Conservation (phyloP, 2,329 filamentous ascomycete species). For the Phyllachora maydis region DNA sequence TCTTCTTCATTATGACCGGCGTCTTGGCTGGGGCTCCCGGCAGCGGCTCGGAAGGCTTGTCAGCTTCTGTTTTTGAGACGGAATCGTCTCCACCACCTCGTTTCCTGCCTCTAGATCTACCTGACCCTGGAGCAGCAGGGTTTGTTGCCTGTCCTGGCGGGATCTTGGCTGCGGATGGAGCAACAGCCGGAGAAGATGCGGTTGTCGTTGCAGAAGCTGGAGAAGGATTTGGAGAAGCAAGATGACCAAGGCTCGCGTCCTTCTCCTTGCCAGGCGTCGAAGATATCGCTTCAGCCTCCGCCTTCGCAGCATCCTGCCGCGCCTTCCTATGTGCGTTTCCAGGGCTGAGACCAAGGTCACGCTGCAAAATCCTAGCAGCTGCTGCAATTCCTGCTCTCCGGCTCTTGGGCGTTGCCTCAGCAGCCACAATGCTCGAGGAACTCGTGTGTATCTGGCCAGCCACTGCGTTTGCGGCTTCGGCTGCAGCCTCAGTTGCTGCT, state of each 20-base stretch:
- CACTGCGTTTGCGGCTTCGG: slow-evolving; percentile 21
- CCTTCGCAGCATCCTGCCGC: slow-evolving; percentile 35
- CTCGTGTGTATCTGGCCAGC: slow-evolving; percentile 17
- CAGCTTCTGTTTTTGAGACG: slow-evolving; percentile 8
- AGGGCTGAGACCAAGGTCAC: slow-evolving; percentile 43
- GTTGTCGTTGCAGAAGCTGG: slow-evolving; percentile 2
- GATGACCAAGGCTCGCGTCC: neutral
- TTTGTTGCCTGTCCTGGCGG: slow-evolving; percentile 2
- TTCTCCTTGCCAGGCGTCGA: slow-evolving; percentile 6
- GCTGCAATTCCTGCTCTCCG: slow-evolving; percentile 39
- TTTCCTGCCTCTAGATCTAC: slow-evolving; percentile 5
- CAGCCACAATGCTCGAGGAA: too few relatives aligned
- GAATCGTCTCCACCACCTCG: slow-evolving; percentile 9
- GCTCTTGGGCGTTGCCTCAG: slow-evolving; percentile 20
- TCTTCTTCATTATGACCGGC: slow-evolving; percentile 17
- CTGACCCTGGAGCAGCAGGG: slow-evolving; percentile 2
- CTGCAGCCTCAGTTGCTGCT: slow-evolving; percentile 24
- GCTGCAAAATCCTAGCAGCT: slow-evolving; percentile 42
- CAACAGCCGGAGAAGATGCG: too few relatives aligned
- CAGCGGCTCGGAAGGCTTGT: slow-evolving; percentile 7
- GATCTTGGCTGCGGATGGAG: too few relatives aligned
- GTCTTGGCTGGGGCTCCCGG: slow-evolving; percentile 8
- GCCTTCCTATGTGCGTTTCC: slow-evolving; percentile 40
- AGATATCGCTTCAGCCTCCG: slow-evolving; percentile 23
- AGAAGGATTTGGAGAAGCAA: slow-evolving; percentile 2